These are phyloP conservation scores for Tinospora cordifolia DNA, from an alignment of 164 flowering plant species.

Conservation along the genomic window DNA sequence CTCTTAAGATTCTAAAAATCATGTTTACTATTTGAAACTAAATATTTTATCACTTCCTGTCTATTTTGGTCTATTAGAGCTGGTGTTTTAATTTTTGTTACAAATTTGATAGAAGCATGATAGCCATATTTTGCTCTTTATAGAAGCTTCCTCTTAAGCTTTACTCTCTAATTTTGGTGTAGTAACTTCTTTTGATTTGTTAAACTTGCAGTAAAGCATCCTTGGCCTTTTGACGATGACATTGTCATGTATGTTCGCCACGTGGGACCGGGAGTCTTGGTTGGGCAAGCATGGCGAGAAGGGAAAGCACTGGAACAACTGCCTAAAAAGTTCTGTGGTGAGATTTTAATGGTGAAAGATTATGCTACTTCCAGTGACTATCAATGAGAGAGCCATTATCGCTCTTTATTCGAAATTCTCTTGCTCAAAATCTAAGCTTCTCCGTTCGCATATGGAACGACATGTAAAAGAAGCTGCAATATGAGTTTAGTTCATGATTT, in stretches of 20 bases:
- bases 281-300: slow-evolving; percentile 91
- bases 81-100: not conserved
- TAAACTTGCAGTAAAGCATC: slow-evolving; percentile 50
- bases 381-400: not conserved
- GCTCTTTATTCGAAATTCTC: not conserved
- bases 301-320: slow-evolving; percentile 59
- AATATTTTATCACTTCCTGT: not conserved
- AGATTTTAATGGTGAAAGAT: slow-evolving; percentile 70
- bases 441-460: no score
- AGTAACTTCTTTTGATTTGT: not conserved
- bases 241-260: slow-evolving; percentile 62
- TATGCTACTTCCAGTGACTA: slow-evolving; percentile 17
- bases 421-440: no score
- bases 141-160: not conserved
- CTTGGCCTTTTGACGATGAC: slow-evolving; percentile 70
- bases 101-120: not conserved
- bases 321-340: slow-evolving; percentile 57
- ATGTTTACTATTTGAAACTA: not conserved
- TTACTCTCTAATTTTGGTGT: not conserved
- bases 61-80: not conserved
- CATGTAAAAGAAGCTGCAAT: no score
- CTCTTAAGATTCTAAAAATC: not conserved
- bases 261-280: slow-evolving; percentile 70
- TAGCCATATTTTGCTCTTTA: not conserved
- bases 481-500: no score